Conservation (phyloP, 768 basidiomycete genomes). For the Phlebiopsis flavidoalba region DNA sequence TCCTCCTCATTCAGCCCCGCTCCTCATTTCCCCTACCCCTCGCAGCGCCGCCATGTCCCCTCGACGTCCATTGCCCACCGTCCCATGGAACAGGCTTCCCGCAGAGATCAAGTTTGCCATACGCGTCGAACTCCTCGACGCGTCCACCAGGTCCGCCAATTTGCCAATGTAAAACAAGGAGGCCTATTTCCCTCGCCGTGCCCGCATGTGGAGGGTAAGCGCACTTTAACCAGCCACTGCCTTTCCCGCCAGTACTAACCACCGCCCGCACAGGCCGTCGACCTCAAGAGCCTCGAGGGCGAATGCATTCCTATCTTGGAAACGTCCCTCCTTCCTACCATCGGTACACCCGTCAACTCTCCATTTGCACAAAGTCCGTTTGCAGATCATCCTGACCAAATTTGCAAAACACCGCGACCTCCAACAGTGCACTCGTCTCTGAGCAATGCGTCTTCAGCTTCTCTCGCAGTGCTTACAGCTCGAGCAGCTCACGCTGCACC, state of each 20-base stretch:
- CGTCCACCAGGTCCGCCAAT: conserved; percentile 36
- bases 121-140: conserved; percentile 45
- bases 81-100: conserved; percentile 53
- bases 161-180: conserved; percentile 45
- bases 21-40: neutral
- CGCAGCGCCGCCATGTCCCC: conserved; percentile 8
- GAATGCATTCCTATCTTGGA: conserved; percentile 45
- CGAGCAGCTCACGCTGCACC: conserved; percentile 39
- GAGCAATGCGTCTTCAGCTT: conserved; percentile 45
- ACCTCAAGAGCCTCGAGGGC: conserved; percentile 41
- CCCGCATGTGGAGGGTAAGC: conserved; percentile 54
- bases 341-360: conserved; percentile 44
- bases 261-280: conserved; percentile 35
- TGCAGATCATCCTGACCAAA: conserved; percentile 10
- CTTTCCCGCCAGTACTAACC: conserved; percentile 4
- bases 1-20: neutral
- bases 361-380: conserved; percentile 39
- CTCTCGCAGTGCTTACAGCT: conserved; percentile 47
- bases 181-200: conserved; percentile 51
- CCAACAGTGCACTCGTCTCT: conserved; percentile 23
- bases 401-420: conserved; percentile 15
- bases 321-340: conserved; percentile 53
- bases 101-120: conserved; percentile 61
- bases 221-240: neutral
- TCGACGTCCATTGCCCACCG: conserved; percentile 4